These are phyloP conservation scores for Hirschfeldia incana DNA, from an alignment of 345 rosid species.

Conservation along the genomic window DNA sequence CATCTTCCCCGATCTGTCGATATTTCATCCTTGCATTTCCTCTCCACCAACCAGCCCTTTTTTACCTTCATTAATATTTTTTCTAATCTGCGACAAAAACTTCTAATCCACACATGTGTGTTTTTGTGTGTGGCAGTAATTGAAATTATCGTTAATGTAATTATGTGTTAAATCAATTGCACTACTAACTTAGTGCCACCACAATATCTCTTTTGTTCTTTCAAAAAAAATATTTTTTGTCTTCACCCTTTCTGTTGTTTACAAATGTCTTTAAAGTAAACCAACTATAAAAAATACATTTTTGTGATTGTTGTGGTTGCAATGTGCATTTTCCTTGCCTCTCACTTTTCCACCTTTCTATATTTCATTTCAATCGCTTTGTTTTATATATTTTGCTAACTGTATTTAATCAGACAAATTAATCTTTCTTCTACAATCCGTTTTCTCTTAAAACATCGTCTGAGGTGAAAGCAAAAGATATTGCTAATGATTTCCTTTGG, in stretches of 20 bases:
- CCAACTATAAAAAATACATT: neutral
- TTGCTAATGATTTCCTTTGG: neutral
- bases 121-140: neutral
- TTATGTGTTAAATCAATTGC: neutral
- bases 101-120: neutral
- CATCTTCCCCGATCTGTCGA: constrained; percentile 29
- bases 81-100: neutral
- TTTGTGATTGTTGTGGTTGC: neutral
- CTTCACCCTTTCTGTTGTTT: neutral
- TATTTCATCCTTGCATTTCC: constrained; percentile 15
- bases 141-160: neutral
- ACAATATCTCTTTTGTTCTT: neutral
- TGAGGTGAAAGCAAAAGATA: neutral
- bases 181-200: neutral
- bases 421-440: neutral
- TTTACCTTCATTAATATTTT: constrained; percentile 32
- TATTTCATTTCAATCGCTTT: constrained; percentile 2
- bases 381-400: neutral
- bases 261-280: neutral
- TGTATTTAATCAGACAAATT: neutral
- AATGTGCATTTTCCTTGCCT: constrained; percentile 2
- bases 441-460: neutral
- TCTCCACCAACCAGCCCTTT: constrained; percentile 36
- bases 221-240: too few relatives aligned
- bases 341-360: neutral